A percentile compares a stretch with the other conserved stretches of the same genome.
Conservation (phyloP, 805 yeast genomes). For the Candida yuanshanica region DNA sequence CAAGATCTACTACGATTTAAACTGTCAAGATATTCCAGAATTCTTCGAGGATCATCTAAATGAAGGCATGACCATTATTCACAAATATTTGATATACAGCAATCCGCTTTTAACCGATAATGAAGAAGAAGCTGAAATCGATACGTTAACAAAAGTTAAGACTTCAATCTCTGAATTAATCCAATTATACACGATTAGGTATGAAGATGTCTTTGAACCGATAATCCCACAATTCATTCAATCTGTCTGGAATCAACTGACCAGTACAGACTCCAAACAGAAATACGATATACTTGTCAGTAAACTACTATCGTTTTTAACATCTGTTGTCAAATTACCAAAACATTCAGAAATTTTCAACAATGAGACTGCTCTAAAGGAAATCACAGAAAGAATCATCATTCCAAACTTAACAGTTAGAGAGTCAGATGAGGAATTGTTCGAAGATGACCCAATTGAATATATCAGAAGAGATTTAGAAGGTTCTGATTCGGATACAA, state of each 20-base stretch:
- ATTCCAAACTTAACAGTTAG: conserved; percentile 85
- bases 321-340: conserved; percentile 71
- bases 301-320: conserved; percentile 72
- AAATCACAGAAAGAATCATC: conserved; percentile 75
- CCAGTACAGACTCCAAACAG: conserved; percentile 57
- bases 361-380: conserved; percentile 57
- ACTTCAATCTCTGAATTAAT: conserved; percentile 81
- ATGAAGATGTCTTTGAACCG: conserved; percentile 86
- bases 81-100: conserved; percentile 66
- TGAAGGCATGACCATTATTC: conserved; percentile 72
- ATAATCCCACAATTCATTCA: conserved; percentile 74
- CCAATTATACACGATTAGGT: conserved; percentile 81
- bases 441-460: conserved; percentile 96
- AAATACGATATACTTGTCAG: conserved; percentile 84
- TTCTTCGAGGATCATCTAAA: conserved; percentile 89
- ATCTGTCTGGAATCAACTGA: conserved; percentile 73
- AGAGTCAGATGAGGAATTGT: conserved; percentile 83
- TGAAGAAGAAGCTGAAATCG: conserved; percentile 63
- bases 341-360: conserved; percentile 62
- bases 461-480: conserved; percentile 90
- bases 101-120: conserved; percentile 50
- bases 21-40: conserved; percentile 97
- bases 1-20: conserved; percentile 86
- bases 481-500: conserved; percentile 89
- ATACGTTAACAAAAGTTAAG: conserved; percentile 64